Base-by-base conservation (phyloP, 768 basidiomycete species). In the Imleria badia region DNA sequence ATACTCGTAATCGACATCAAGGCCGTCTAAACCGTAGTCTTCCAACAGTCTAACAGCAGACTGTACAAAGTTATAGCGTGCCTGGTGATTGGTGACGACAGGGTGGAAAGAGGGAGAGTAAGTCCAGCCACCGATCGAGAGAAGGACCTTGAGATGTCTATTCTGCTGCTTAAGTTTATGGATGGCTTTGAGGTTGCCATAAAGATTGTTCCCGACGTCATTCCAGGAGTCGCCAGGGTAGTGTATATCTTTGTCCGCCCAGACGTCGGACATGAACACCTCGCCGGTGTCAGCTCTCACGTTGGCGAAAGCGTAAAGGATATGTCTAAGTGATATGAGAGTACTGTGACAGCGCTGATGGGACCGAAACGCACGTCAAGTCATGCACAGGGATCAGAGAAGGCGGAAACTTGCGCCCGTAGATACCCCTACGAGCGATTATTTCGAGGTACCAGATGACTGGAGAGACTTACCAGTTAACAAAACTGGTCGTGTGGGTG, bases 191-290 rank as follows among this genome's bases (percentile, higher is more conserved):
- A 98, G 83, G 72, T 96, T 96, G 49, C 95, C 95, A 64, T 96
- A 98, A 17, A 98, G 82, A 71, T 98, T 97, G 58, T 79, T 86
- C 41, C 94, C 94, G 26, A 67, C 68, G 49, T 98, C 96, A 60
- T 94, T 89, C 97, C 97, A 99, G 5, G 87, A 89, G 72, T 99
- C 97, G 9, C 88, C 91, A 0, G 89, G 86, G 68, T 96, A 95
- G 69, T 98, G 97, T 43, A 98, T 98, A 68, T 98, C 93, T 65
- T 95, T 84, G 76, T 99, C 97, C 0, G 94, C 87, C 96, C 96
- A 98, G 3, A 78, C 69, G 63, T 99, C 97, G 35, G 93, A 95
- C 49, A 98, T 72, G 64, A 82, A 73, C 19, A 98, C 95, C 65
- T 92, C 91, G 38, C 96, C 96, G 1, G 86, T 80, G 55, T 92